phyloP scores from a whole-genome alignment of 805 yeast species.

The Suhomyces sp. region DNA sequence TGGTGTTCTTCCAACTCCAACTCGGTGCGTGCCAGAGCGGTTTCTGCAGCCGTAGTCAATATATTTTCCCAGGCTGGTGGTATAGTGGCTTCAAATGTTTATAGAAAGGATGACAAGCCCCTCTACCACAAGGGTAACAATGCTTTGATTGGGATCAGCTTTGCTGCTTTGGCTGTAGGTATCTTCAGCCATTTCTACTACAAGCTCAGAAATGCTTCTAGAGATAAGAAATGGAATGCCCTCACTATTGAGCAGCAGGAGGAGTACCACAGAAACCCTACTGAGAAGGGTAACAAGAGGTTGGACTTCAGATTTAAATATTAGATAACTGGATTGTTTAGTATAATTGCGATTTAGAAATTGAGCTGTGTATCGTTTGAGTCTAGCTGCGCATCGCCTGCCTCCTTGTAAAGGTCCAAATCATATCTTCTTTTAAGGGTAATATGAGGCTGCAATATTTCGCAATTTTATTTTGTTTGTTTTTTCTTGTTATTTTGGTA shows the following conservation, averaged over 20 bases:
- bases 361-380: too few relatives aligned
- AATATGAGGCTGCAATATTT: not conserved
- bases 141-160: constrained; percentile 34
- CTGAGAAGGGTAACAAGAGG: constrained; percentile 47
- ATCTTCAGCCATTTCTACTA: constrained; percentile 37
- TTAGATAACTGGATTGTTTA: not conserved
- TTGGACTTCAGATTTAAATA: constrained; percentile 1
- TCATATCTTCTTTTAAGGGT: not conserved
- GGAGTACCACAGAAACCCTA: constrained; percentile 43
- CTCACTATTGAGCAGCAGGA: constrained; percentile 49
- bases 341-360: not conserved
- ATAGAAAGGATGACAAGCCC: constrained; percentile 57
- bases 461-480: not conserved
- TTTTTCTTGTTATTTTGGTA: not conserved
- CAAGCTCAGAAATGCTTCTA: constrained; percentile 38
- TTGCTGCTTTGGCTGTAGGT: constrained; percentile 28
- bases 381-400: not conserved
- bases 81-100: constrained; percentile 55
- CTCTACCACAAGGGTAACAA: constrained; percentile 56
- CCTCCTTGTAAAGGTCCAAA: not conserved
- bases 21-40: constrained; percentile 61
- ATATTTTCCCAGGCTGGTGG: constrained; percentile 60
- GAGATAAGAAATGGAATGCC: constrained; percentile 49
- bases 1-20: constrained; percentile 65
- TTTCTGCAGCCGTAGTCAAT: constrained; percentile 63